Evolutionary conservation across 129 eudicot species (phyloP).

Genomic region (Pseudognaphalium luteoalbum): DNA sequence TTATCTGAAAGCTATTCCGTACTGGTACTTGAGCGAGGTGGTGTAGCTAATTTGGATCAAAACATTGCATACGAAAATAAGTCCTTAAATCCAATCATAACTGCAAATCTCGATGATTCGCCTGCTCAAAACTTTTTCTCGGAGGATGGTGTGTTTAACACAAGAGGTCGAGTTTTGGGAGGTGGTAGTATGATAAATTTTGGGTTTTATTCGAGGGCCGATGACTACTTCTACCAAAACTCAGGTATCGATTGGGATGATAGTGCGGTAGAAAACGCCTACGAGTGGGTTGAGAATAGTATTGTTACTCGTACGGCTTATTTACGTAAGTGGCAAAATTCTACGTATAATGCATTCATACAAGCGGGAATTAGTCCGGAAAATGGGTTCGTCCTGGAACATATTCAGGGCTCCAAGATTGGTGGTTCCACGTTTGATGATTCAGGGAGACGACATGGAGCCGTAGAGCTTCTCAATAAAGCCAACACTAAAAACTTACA

Average conservation of each 20-base stretch:
- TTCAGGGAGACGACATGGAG: slow-evolving; percentile 15
- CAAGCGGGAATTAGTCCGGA: not conserved
- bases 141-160: not conserved
- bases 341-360: not conserved
- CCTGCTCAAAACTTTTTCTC: slow-evolving; percentile 1
- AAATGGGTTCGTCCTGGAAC: slow-evolving; percentile 5
- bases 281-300: slow-evolving; percentile 11
- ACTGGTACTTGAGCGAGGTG: slow-evolving; percentile 2
- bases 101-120: not conserved
- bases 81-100: not conserved
- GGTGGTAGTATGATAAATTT: slow-evolving; percentile 12
- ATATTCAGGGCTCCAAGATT: not conserved
- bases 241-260: not conserved
- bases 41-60: not conserved
- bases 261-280: not conserved
- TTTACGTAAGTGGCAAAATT: not conserved
- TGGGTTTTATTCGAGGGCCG: slow-evolving; percentile 12
- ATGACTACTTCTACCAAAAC: not conserved
- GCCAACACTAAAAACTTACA: not conserved
- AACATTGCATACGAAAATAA: not conserved
- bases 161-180: slow-evolving; percentile 6
- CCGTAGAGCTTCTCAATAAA: slow-evolving; percentile 5
- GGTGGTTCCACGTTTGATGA: slow-evolving; percentile 13
- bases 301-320: not conserved
- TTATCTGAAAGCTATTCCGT: not conserved